Percentiles rank a stretch among this genome's conserved stretches.
These are phyloP conservation scores for Tuber magnatum DNA, from an alignment of 495 filamentous ascomycete species.

Conservation along the genomic window DNA sequence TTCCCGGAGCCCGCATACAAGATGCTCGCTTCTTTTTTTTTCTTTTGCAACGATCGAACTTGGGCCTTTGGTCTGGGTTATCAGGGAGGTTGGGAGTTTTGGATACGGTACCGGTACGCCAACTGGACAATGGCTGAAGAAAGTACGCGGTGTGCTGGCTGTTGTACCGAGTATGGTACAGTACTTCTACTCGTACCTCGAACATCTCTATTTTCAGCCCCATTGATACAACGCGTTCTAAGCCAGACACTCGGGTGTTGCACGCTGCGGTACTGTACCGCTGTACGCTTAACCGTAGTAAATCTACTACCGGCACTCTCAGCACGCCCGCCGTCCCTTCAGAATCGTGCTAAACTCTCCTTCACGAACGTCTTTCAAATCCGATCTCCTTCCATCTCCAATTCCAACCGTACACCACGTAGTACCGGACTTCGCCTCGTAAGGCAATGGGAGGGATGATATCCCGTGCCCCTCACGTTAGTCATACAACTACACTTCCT, in stretches of 20 bases:
- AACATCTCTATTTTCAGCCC: not conserved
- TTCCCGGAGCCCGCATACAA: not conserved
- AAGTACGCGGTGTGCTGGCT: too few species aligned
- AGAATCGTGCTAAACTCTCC: not conserved
- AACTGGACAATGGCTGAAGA: too few species aligned
- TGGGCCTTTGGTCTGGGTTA: not conserved
- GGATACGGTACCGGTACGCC: too few species aligned
- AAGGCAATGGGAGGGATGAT: not conserved
- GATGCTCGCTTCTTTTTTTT: not conserved
- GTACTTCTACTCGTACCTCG: too few species aligned
- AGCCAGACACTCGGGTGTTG: not conserved
- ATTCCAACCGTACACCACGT: not conserved
- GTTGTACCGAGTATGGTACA: too few species aligned
- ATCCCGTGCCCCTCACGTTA: not conserved
- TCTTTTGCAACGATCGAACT: not conserved
- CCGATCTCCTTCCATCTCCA: not conserved
- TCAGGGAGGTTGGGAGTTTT: too few species aligned
- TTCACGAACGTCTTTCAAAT: not conserved
- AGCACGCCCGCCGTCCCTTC: not conserved
- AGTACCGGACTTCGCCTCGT: not conserved
- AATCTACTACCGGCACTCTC: not conserved
- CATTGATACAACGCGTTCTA: not conserved
- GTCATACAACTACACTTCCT: slow-evolving; percentile 1
- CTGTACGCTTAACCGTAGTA: too few species aligned
- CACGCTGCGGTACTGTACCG: not conserved